Evolutionary conservation across 768 basidiomycete genomes (phyloP).

Genomic region (Hebeloma cylindrosporum): DNA sequence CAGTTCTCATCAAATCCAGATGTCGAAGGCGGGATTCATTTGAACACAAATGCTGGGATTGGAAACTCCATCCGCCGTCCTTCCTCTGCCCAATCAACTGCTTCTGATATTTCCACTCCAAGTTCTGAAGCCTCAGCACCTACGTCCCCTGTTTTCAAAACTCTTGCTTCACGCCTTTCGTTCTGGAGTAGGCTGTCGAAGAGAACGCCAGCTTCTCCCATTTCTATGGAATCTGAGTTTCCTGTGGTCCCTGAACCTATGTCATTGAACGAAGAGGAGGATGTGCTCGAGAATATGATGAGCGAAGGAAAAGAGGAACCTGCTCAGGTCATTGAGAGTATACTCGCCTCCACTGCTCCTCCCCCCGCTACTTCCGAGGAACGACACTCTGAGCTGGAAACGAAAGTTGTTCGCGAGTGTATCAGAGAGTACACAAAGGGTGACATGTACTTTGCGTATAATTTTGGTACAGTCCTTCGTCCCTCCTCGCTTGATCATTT

Average conservation of each 20-base stretch:
- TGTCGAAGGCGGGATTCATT: conserved; percentile 30
- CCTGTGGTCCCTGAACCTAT: conserved; percentile 24
- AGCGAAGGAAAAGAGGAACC: conserved; percentile 48
- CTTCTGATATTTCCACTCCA: conserved; percentile 56
- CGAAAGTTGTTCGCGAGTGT: conserved; percentile 79
- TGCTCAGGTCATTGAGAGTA: conserved; percentile 52
- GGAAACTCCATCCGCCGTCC: conserved; percentile 29
- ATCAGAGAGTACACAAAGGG: conserved; percentile 77
- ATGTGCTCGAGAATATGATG: conserved; percentile 45
- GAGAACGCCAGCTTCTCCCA: conserved; percentile 30
- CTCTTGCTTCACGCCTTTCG: conserved; percentile 63
- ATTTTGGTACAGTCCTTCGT: conserved; percentile 56
- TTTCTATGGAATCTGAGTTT: conserved; percentile 13
- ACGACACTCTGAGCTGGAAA: conserved; percentile 73
- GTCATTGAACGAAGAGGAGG: conserved; percentile 31
- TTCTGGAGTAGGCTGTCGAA: conserved; percentile 72
- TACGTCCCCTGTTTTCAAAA: conserved; percentile 58
- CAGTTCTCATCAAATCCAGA: conserved; percentile 53
- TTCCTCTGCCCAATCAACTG: conserved; percentile 41
- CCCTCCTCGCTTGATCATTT: neutral
- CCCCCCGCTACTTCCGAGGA: conserved; percentile 64
- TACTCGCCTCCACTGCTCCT: conserved; percentile 61
- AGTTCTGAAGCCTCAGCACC: conserved; percentile 46
- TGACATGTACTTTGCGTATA: conserved; percentile 88
- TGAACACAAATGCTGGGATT: conserved; percentile 13